Evolutionary conservation across 129 eudicot species (phyloP), one percentile per base, ranked within the genome.

Genomic region (Saussurea involucrata): DNA sequence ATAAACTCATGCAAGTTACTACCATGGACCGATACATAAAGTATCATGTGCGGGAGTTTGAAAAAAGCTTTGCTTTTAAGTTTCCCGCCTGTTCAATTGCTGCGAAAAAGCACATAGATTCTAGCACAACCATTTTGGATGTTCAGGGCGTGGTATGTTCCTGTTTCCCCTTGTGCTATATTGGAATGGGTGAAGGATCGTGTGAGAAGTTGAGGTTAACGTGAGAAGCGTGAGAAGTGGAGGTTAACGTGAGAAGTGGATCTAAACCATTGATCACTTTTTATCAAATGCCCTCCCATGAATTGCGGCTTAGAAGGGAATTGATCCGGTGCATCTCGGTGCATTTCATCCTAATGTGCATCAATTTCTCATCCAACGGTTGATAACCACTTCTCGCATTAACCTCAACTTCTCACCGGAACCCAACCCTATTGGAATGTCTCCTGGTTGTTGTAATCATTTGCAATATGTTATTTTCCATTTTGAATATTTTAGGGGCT

Each of bases 1-100:
- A 82, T 90, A 93, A 90, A 75, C 95, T 93, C 22, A 90, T 93
- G 98, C 97, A 93, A 88, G 98, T 87, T 32, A 93, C 98, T 25
- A 88, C 87, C 69, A 85, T 93, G 93, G 98, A 93, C 58, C 91
- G 98, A 9, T 93, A 89, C 60, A 64, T 93, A 37, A 90, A 80
- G 80, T 93, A 93, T 86, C 98, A 93, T 66, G 98, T 93, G 21
- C 72, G 86, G 8, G 98, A 89, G 82, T 93, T 93, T 61, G 98
- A 93, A 82, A 93, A 80, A 77, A 80, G 77, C 27, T 89, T 93
- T 81, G 82, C 88, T 49, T 66, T 78, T 24, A 93, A 91, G 88
- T 93, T 90, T 71, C 98, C 98, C 15, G 91, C 98, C 34, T 93
- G 98, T 72, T 85, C 97, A 28, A 85, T 90, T 82, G 96, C 98